A percentile compares a stretch with the other conserved stretches of the same genome.
phyloP scores from a whole-genome alignment of 2,329 filamentous ascomycete species.

The Knufia petricola region DNA sequence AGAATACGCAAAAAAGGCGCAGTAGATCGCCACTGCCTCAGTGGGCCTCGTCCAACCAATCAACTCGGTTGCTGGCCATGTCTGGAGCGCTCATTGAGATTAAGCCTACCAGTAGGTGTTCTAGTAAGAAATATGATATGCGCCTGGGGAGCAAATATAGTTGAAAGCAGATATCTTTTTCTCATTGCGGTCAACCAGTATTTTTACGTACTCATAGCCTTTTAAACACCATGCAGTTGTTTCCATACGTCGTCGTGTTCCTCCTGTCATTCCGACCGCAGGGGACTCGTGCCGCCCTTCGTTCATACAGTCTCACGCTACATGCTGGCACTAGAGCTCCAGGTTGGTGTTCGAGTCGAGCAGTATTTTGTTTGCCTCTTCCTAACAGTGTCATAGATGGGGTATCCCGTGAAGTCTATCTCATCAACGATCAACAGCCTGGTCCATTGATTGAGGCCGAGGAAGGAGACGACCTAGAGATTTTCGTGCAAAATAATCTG shows the following conservation, averaged over 20 bases:
- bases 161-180: slow-evolving; percentile 6
- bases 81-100: slow-evolving; percentile 7
- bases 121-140: slow-evolving; percentile 7
- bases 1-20: too few relatives aligned
- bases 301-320: slow-evolving; percentile 13
- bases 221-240: slow-evolving; percentile 8
- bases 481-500: slow-evolving; percentile 29
- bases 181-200: slow-evolving; percentile 5
- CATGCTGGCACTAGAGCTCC: slow-evolving; percentile 11
- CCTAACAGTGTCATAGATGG: slow-evolving; percentile 21
- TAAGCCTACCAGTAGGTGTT: slow-evolving; percentile 5
- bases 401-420: slow-evolving; percentile 20
- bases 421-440: slow-evolving; percentile 36
- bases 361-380: slow-evolving; percentile 4
- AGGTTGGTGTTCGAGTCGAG: slow-evolving; percentile 6
- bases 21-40: slow-evolving; percentile 6
- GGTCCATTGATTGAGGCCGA: slow-evolving; percentile 42
- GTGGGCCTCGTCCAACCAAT: slow-evolving; percentile 1
- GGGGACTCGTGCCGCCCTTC: slow-evolving; percentile 7
- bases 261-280: slow-evolving; percentile 6
- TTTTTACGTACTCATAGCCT: slow-evolving; percentile 1
- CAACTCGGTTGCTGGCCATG: slow-evolving; percentile 6
- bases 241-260: slow-evolving; percentile 9
- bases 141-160: slow-evolving; percentile 2
- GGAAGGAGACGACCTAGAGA: slow-evolving; percentile 23